These are phyloP conservation scores for Amanita rubescens DNA, from an alignment of 768 basidiomycete genomes.

Conservation along the genomic window DNA sequence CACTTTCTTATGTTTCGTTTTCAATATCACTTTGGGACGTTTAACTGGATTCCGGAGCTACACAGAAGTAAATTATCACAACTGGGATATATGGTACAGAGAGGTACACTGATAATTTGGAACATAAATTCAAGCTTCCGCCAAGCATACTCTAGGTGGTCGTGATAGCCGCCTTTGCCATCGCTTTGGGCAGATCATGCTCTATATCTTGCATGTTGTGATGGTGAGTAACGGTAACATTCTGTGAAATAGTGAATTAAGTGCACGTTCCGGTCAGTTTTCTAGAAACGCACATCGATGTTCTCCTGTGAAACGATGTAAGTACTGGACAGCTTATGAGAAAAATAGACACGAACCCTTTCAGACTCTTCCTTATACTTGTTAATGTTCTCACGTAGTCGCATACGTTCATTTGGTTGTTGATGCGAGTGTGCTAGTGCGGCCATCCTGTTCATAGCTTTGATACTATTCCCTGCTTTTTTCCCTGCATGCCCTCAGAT, in stretches of 20 bases:
- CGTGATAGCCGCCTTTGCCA: conserved; percentile 7
- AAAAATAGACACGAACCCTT: conserved; percentile 22
- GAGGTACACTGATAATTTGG: no score
- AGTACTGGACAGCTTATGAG: background rate
- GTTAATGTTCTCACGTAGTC: conserved; percentile 51
- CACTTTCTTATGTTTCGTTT: background rate
- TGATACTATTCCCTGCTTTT: conserved; percentile 81
- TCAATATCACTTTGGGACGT: background rate
- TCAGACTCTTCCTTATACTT: conserved; percentile 81
- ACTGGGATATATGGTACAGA: background rate
- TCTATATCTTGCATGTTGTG: conserved; percentile 2
- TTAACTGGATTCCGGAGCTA: background rate
- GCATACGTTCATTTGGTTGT: conserved; percentile 35
- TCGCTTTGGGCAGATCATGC: background rate
- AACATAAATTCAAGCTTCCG: background rate
- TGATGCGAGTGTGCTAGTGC: conserved; percentile 35
- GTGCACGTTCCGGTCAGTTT: background rate
- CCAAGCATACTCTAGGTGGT: background rate
- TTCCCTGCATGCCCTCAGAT: conserved; percentile 51
- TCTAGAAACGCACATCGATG: background rate
- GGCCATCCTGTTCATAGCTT: conserved; percentile 78
- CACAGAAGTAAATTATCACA: background rate
- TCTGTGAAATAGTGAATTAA: background rate
- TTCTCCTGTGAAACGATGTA: background rate
- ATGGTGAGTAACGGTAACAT: conserved; percentile 5